A percentile compares a stretch with the other conserved stretches of the same genome.
Evolutionary conservation across 306 rosid genomes (phyloP).

Genomic region (Gillenia trifoliata): DNA sequence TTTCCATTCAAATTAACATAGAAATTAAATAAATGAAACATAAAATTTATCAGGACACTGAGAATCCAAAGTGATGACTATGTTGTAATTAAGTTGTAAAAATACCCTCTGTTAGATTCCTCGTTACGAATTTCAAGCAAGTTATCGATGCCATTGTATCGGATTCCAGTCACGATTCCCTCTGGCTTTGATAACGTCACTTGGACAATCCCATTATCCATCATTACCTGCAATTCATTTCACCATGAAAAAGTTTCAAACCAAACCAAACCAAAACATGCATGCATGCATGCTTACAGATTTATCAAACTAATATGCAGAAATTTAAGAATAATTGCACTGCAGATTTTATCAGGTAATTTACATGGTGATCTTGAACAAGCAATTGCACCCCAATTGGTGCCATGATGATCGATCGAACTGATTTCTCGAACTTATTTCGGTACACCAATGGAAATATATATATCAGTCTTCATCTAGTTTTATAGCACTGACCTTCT

Average conservation of each 20-base stretch:
- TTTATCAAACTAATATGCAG: background rate
- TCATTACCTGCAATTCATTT: conserved; percentile 45
- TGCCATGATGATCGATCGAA: conserved; percentile 35
- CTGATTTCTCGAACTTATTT: background rate
- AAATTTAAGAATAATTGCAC: background rate
- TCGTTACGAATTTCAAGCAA: conserved; percentile 50
- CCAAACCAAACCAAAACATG: background rate
- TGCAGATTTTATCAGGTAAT: background rate
- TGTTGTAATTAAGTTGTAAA: background rate
- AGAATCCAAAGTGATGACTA: background rate
- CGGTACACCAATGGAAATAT: background rate
- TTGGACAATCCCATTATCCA: conserved; percentile 70
- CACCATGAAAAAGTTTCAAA: background rate
- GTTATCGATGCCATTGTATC: conserved; percentile 63
- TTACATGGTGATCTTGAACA: conserved; percentile 43
- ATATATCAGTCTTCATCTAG: background rate
- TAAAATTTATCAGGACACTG: background rate
- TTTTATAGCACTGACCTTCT: background rate
- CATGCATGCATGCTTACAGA: background rate
- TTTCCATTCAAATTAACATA: background rate
- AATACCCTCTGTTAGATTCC: conserved; percentile 58
- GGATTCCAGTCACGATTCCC: conserved; percentile 66
- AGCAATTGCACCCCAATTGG: conserved; percentile 42
- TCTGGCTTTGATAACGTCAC: conserved; percentile 69
- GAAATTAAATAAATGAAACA: background rate